Evolutionary conservation across 2,329 filamentous ascomycete species (phyloP), one percentile per base, ranked within the genome.

Genomic region (Bertia moriformis): DNA sequence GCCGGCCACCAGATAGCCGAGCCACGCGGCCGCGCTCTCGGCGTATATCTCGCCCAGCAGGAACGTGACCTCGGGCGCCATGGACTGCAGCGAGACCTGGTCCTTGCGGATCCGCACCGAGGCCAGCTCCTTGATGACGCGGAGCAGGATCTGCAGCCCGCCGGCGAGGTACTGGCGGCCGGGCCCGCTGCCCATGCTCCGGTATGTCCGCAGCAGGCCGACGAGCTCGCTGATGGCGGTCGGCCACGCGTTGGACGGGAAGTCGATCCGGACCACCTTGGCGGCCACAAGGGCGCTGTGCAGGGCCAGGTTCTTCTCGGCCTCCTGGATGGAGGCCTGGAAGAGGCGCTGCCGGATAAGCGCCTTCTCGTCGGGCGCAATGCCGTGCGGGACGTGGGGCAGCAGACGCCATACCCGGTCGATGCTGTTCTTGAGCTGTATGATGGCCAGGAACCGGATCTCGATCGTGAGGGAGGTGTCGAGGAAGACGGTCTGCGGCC

Each of bases 351-450:
- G 72, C 38, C 89, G 78, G 40, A 98, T 91, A 27, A 71, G 54
- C 7, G 70, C 63, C 58, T 91, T 95, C 53, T 94, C 84, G 15
- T 81, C 72, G 19, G 73, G 71, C 54, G 79, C 76, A 41, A 82
- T 72, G 38, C 84, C 76, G 22, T 83, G 83, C 54, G 64, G 67
- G 19, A 55, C 38, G 41, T 59, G 48, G 22, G 61, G 54, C 69
- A 85, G 53, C n/a, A 61, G 48, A 13, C 91, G 73, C 91, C 91
- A 98, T 58, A 87, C 86, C 54, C 82, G 87, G 55, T 96, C 89
- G 58, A 96, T 88, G 40, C 88, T 91, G 57, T 96, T 95, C 57
- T 96, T 96, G 40, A 98, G 69, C 54, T 94, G 84, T 48, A 96
- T 94, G 42, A 96, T 76, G 40, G 89, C 83, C 10, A 95, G 77